A percentile compares a stretch with the other conserved stretches of the same genome.
phyloP scores from a whole-genome alignment of 495 filamentous ascomycete species.

The Hypoxylon cercidicola region DNA sequence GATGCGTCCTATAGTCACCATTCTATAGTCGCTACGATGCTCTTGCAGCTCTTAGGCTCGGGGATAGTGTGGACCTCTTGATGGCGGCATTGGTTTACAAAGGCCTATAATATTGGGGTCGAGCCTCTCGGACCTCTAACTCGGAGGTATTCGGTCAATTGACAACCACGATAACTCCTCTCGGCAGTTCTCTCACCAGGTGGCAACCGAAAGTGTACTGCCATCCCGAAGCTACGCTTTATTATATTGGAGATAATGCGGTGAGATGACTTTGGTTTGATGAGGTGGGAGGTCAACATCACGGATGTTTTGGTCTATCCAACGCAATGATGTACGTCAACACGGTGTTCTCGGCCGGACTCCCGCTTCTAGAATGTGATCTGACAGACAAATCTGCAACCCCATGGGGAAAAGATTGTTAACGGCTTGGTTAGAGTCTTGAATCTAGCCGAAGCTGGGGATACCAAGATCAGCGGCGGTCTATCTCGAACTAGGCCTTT shows the following conservation, averaged over 20 bases:
- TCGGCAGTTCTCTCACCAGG: constrained; percentile 10
- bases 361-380: background rate
- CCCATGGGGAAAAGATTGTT: constrained; percentile 2
- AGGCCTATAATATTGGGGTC: constrained; percentile 3
- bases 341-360: background rate
- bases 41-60: constrained; percentile 2
- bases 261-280: constrained; percentile 8
- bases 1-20: constrained; percentile 1
- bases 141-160: constrained; percentile 27
- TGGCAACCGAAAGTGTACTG: background rate
- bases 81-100: background rate
- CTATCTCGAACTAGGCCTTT: background rate
- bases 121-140: constrained; percentile 5
- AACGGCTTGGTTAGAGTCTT: background rate
- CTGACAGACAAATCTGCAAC: background rate
- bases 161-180: constrained; percentile 1
- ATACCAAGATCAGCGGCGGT: background rate
- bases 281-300: background rate
- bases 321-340: background rate
- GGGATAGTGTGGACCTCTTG: constrained; percentile 3
- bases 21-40: background rate
- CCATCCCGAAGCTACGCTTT: constrained; percentile 1
- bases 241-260: background rate
- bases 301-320: background rate
- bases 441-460: background rate